Conservation (phyloP, 805 yeast species). For the Candida argentea region DNA sequence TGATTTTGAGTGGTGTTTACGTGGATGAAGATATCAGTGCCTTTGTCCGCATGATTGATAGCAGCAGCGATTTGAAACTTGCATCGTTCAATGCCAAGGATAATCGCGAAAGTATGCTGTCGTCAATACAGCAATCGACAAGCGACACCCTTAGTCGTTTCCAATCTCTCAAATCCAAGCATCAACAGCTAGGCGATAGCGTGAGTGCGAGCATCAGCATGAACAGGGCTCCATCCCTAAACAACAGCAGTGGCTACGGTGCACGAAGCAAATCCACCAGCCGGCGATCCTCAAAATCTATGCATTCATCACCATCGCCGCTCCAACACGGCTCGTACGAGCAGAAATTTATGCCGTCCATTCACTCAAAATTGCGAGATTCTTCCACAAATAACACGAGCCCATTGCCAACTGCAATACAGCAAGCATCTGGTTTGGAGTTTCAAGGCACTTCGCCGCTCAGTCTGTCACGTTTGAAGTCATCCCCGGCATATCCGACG, state of each 20-base stretch:
- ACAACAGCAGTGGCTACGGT: slow-evolving; percentile 1
- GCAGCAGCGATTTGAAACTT: slow-evolving; percentile 42
- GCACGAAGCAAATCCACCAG: slow-evolving; percentile 10
- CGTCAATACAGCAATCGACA: slow-evolving; percentile 7
- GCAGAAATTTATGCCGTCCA: slow-evolving; percentile 20
- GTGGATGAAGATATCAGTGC: slow-evolving; percentile 55
- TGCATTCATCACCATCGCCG: slow-evolving; percentile 16
- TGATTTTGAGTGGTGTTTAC: slow-evolving; percentile 33
- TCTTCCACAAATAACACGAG: slow-evolving; percentile 1
- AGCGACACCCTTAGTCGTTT: slow-evolving; percentile 41
- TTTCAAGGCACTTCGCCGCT: too few species aligned
- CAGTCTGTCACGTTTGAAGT: too few species aligned
- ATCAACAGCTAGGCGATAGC: slow-evolving; percentile 47
- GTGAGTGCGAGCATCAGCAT: slow-evolving; percentile 39
- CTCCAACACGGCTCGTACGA: slow-evolving; percentile 17
- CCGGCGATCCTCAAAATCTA: slow-evolving; percentile 23
- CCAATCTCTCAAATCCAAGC: slow-evolving; percentile 42
- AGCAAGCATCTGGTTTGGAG: too few species aligned
- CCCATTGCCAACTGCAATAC: not conserved
- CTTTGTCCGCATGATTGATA: slow-evolving; percentile 63
- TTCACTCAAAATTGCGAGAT: slow-evolving; percentile 21
- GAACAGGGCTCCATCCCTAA: slow-evolving; percentile 12
- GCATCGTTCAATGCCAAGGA: slow-evolving; percentile 8
- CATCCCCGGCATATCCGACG: too few species aligned
- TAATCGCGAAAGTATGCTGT: slow-evolving; percentile 7